Conservation (phyloP, 805 yeast genomes). For the Saccharomycopsis selenospora region DNA sequence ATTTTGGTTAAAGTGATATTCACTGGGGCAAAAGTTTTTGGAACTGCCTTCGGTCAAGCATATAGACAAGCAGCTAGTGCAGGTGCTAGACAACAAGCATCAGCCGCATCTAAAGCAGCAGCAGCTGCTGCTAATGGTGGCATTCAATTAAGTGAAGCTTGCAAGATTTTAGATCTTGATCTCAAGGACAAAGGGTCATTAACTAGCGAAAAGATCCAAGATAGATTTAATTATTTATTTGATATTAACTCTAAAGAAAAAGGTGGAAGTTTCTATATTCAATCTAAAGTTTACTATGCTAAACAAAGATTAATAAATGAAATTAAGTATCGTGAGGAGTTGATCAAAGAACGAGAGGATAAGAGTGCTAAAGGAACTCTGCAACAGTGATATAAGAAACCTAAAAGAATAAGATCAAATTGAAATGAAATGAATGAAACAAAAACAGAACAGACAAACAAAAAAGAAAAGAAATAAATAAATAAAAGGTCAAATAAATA, state of each 20-base stretch:
- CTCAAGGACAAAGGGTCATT: slow-evolving; percentile 42
- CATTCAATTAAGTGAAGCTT: slow-evolving; percentile 80
- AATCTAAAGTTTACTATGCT: slow-evolving; percentile 89
- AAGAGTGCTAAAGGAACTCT: slow-evolving; percentile 19
- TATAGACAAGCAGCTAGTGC: slow-evolving; percentile 95
- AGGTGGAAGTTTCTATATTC: slow-evolving; percentile 93
- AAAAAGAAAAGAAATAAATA: too few relatives aligned
- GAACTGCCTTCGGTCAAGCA: slow-evolving; percentile 94
- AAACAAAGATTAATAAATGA: slow-evolving; percentile 86
- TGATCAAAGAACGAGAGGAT: slow-evolving; percentile 26
- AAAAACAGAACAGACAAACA: too few relatives aligned
- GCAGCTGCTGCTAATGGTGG: slow-evolving; percentile 61
- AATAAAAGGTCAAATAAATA: too few relatives aligned
- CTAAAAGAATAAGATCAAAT: too few relatives aligned
- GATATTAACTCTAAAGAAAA: slow-evolving; percentile 87
- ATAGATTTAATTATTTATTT: slow-evolving; percentile 74
- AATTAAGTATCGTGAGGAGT: slow-evolving; percentile 48
- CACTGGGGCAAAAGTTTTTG: slow-evolving; percentile 94
- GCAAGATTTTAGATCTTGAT: slow-evolving; percentile 81
- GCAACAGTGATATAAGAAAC: slow-evolving; percentile 6
- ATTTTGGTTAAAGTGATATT: slow-evolving; percentile 79
- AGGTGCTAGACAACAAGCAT: slow-evolving; percentile 64
- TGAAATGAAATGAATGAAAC: too few relatives aligned
- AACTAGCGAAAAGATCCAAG: slow-evolving; percentile 50
- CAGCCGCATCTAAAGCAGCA: slow-evolving; percentile 35